Conservation (phyloP, 148 eudicot species). For the Bassia scoparia region DNA sequence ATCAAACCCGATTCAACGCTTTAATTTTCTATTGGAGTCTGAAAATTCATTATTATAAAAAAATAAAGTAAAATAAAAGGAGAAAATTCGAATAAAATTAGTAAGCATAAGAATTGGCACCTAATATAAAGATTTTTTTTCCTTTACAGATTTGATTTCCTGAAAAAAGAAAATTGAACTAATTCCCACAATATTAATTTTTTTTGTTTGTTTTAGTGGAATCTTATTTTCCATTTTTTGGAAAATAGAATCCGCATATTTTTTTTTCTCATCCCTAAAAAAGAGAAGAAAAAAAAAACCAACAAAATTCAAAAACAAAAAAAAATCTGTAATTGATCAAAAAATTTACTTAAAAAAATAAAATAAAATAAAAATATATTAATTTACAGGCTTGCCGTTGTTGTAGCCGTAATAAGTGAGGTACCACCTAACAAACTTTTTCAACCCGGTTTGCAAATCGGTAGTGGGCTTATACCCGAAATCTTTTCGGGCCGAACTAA, state of each 20-base stretch:
- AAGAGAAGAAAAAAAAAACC: slow-evolving; percentile 7
- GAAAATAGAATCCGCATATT: background rate
- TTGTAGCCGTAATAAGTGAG: slow-evolving; percentile 55
- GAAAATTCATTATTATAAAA: too few species aligned
- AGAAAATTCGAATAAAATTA: background rate
- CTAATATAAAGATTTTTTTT: background rate
- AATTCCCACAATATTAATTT: background rate
- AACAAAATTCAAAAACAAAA: slow-evolving; percentile 1
- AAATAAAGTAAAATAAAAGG: background rate
- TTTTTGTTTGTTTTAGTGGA: background rate
- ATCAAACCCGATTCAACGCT: too few species aligned
- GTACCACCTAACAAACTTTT: slow-evolving; percentile 73
- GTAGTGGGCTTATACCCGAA: slow-evolving; percentile 71
- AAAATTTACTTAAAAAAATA: background rate
- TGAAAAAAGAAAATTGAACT: background rate
- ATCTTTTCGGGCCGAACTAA: slow-evolving; percentile 48
- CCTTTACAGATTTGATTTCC: slow-evolving; percentile 15
- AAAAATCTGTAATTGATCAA: slow-evolving; percentile 13
- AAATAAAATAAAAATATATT: slow-evolving; percentile 2
- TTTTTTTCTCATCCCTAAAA: background rate
- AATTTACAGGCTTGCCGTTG: slow-evolving; percentile 47
- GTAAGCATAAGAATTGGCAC: background rate
- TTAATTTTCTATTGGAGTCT: too few species aligned
- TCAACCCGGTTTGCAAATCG: slow-evolving; percentile 81
- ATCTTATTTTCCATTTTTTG: slow-evolving; percentile 4